Evolutionary conservation across 306 rosid genomes (phyloP), one percentile per base, ranked within the genome.

Genomic region (Myrica gale): DNA sequence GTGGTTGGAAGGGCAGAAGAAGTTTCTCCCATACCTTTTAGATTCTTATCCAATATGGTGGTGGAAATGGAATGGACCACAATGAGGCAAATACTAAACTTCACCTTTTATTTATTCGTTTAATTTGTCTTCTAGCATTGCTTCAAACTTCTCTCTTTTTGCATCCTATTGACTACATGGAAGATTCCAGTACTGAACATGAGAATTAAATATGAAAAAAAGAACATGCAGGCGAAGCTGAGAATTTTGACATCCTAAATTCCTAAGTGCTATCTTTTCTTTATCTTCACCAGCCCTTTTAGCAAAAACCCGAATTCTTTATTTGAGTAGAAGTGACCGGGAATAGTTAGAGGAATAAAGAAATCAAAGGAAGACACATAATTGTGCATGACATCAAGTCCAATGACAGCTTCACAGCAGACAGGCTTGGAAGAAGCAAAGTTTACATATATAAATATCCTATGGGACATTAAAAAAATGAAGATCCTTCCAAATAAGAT

Each of bases 351-450:
- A 60, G 82, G 80, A 69, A 80, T 69, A 77, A 79, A 87, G 75
- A 79, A 88, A 80, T 73, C 63, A 75, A 78, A 68, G 83, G 78
- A 77, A 53, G 73, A 82, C 79, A 83, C 85, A 86, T 72, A 78
- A 86, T 86, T 85, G 87, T 84, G 90, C 68, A 81, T 86, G 97
- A 82, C 88, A 89, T 88, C 79, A 85, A 87, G 80, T 85, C 89
- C 88, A 65, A 80, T 85, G 97, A 89, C 90, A 92, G 89, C 88
- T 88, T 85, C 87, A 81, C 69, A 88, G 85, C 86, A 87, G 87
- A 89, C 90, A 89, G 82, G 74, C 23, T 85, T 74, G 87, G 81
- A 85, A 83, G 82, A 79, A 82, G 82, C 81, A 84, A 71, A 81
- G 45, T 61, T 32, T 72, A 75, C 71, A 71, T 63, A 71, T 63